Base-by-base conservation (phyloP, 2,329 filamentous ascomycete species). In the Fusarium sulawesiense region DNA sequence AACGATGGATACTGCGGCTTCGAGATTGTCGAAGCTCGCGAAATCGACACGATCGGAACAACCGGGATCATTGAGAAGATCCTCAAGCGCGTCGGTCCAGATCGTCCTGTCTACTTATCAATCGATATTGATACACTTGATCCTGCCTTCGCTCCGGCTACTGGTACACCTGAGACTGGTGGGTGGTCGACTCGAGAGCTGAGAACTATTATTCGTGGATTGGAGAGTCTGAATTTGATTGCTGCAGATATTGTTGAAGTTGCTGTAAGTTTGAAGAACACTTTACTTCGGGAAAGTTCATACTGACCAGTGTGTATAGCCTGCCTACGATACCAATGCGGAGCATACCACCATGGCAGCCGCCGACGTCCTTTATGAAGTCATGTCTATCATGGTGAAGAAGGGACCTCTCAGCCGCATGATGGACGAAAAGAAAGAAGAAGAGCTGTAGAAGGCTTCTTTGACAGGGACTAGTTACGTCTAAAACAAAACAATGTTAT, bases 61-160 rank as follows among this genome's bases (percentile, higher is more conserved):
- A 86, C 88, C 1, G 93, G 93, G 7, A 94, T 97, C 76, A 91
- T 95, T 78, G 88, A 91, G 80, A 90, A 88, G 78, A 96, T 97
- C 76, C 82, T 88, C 45, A 89, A 93, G 6, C 85, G 92, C 25
- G 92, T 97, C 20, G 92, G 92, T 11, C 89, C 88, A 8, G 85
- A 86, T 56, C 90, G 89, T 65, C 93, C 93, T 0, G 92, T 96
- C 0, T 97, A 97, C 76, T 81, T 97, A 32, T 92, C 89, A 9
- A 90, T 97, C 48, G 93, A 97, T 75, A 97, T 96, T 70, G 93
- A 96, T 74, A 93, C 92, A 0, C 83, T 96, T 2, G 93, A 96
- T 76, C 92, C 93, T 10, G 92, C 92, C 7, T 95, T 93, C 72
- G 91, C 91, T 0, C 91, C 91, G 14, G 91, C 89, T 1, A 93